Conservation (phyloP, 108 stramenopile genomes). For the Nitzschia inconspicua region DNA sequence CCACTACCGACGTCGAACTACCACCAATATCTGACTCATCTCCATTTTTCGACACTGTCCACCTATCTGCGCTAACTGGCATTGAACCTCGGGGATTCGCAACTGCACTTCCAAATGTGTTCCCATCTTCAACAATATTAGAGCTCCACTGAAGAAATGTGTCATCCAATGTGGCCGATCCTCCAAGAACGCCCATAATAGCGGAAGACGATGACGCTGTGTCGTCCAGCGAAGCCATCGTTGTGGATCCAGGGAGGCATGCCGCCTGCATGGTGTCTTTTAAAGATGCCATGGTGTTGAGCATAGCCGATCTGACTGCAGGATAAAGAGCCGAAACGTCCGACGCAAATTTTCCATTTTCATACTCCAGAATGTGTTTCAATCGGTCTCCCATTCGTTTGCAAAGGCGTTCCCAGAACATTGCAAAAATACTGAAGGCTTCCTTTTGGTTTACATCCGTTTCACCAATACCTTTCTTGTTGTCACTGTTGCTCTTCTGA, state of each 20-base stretch:
- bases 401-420: slow-evolving; percentile 78
- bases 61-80: slow-evolving; percentile 24
- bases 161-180: slow-evolving; percentile 66
- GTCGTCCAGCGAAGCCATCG: slow-evolving; percentile 36
- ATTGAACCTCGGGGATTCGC: slow-evolving; percentile 2
- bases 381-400: slow-evolving; percentile 55
- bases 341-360: slow-evolving; percentile 49
- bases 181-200: slow-evolving; percentile 66
- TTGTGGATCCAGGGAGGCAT: slow-evolving; percentile 14
- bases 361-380: slow-evolving; percentile 57
- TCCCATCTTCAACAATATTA: not conserved
- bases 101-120: not conserved
- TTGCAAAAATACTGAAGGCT: slow-evolving; percentile 52
- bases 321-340: slow-evolving; percentile 81
- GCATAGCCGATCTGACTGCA: slow-evolving; percentile 58
- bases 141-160: slow-evolving; percentile 53
- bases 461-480: not conserved
- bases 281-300: slow-evolving; percentile 70
- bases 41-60: slow-evolving; percentile 19
- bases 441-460: not conserved
- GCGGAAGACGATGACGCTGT: slow-evolving; percentile 21
- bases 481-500: slow-evolving; percentile 9
- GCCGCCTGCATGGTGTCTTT: slow-evolving; percentile 71
- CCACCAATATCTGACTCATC: not conserved
- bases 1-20: not conserved